phyloP scores from a whole-genome alignment of 352 stramenopile species.

The Phytophthora kernoviae region DNA sequence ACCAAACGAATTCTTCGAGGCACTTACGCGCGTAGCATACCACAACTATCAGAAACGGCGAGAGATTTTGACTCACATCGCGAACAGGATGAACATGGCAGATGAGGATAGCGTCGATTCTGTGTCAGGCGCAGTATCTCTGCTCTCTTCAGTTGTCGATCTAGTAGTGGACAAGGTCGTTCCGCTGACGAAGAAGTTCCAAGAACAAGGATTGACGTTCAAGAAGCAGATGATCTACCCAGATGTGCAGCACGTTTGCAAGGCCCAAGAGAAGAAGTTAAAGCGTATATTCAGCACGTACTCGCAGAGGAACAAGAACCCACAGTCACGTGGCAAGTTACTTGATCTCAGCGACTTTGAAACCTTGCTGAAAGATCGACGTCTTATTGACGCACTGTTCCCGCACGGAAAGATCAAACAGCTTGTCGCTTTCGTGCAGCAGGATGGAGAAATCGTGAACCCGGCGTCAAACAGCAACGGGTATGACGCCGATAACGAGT shows the following conservation, averaged over 20 bases:
- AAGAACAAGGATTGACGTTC: slow-evolving; percentile 81
- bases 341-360: slow-evolving; percentile 80
- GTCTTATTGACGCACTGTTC: slow-evolving; percentile 75
- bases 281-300: slow-evolving; percentile 78
- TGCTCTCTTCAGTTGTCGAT: slow-evolving; percentile 57
- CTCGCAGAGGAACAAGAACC: slow-evolving; percentile 80
- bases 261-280: slow-evolving; percentile 76
- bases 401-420: slow-evolving; percentile 77
- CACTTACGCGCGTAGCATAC: slow-evolving; percentile 66
- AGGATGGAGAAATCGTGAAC: slow-evolving; percentile 64
- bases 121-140: slow-evolving; percentile 9
- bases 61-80: slow-evolving; percentile 42
- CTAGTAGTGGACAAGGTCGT: slow-evolving; percentile 71
- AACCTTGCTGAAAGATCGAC: slow-evolving; percentile 67
- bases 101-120: slow-evolving; percentile 16
- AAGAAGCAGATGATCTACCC: slow-evolving; percentile 86
- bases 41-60: slow-evolving; percentile 75
- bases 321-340: slow-evolving; percentile 66
- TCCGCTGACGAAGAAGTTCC: slow-evolving; percentile 76
- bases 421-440: slow-evolving; percentile 76
- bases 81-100: slow-evolving; percentile 37
- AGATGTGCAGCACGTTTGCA: slow-evolving; percentile 78
- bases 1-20: slow-evolving; percentile 84
- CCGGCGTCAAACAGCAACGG: slow-evolving; percentile 38
- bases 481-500: slow-evolving; percentile 69